Evolutionary conservation across 345 rosid species (phyloP).

Genomic region (Boechera divaricarpa): DNA sequence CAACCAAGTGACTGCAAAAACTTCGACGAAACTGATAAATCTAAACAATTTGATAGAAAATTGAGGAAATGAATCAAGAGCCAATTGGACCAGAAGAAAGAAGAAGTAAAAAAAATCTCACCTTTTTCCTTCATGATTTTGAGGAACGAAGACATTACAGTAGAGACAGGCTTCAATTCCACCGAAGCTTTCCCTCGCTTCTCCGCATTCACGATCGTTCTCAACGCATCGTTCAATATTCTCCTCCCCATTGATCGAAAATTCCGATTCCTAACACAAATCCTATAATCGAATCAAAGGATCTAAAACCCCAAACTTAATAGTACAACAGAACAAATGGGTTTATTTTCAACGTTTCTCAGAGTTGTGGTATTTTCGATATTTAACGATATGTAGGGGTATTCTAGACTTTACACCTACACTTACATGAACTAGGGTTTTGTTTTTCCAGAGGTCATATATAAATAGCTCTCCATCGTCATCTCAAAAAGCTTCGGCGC

Average conservation of each 20-base stretch:
- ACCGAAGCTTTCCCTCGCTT: conserved; percentile 79
- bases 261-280: neutral
- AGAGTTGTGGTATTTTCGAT: neutral
- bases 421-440: conserved; percentile 34
- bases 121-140: conserved; percentile 86
- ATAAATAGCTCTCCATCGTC: conserved; percentile 41
- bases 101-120: conserved; percentile 26
- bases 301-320: conserved; percentile 29
- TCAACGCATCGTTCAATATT: conserved; percentile 84
- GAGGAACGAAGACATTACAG: conserved; percentile 85
- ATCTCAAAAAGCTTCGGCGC: conserved; percentile 36
- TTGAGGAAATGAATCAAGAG: neutral
- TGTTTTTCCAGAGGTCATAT: conserved; percentile 23
- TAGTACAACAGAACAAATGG: neutral
- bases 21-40: neutral
- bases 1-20: neutral
- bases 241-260: conserved; percentile 81
- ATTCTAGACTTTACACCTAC: neutral
- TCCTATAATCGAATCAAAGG: neutral
- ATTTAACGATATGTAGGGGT: neutral
- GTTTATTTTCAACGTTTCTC: neutral
- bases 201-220: conserved; percentile 88
- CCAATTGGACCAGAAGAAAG: neutral
- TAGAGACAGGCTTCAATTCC: conserved; percentile 81
- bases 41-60: neutral